phyloP scores from a whole-genome alignment of 1,139 yeast species.

The Kurtzmaniella natalensis region DNA sequence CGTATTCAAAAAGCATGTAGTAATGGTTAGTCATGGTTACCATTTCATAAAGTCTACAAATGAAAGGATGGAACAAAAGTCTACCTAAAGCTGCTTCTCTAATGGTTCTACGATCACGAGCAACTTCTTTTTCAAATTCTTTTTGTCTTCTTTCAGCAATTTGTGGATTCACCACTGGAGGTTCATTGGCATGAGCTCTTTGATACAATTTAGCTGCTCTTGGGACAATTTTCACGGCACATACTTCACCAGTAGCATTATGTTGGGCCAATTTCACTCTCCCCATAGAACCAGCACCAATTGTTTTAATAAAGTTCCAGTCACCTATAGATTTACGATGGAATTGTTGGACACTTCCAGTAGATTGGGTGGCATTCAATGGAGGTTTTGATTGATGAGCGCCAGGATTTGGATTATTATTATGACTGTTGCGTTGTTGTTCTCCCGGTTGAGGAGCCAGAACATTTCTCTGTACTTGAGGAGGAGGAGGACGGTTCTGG shows the following conservation, averaged over 20 bases:
- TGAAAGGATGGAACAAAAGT: conserved; percentile 85
- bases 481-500: too few species aligned
- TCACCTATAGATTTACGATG: conserved; percentile 91
- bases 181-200: conserved; percentile 71
- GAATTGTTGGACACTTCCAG: conserved; percentile 44
- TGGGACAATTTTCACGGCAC: conserved; percentile 83
- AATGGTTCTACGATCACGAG: conserved; percentile 86
- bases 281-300: conserved; percentile 99
- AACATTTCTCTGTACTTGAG: too few species aligned
- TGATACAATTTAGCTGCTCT: conserved; percentile 73
- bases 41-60: conserved; percentile 89
- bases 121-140: conserved; percentile 80
- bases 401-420: too few species aligned
- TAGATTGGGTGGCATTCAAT: conserved; percentile 3
- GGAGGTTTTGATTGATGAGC: conserved; percentile 2
- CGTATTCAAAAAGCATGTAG: conserved; percentile 95
- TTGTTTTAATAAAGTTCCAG: conserved; percentile 93
- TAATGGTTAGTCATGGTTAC: conserved; percentile 96
- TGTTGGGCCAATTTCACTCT: conserved; percentile 93
- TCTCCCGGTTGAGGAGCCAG: too few species aligned
- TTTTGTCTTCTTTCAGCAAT: conserved; percentile 62
- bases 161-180: conserved; percentile 53
- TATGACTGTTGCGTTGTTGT: too few species aligned
- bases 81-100: conserved; percentile 95
- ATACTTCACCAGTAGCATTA: conserved; percentile 72